Evolutionary conservation across 805 yeast species (phyloP).

Genomic region (Starmerella lactis-condensi): DNA sequence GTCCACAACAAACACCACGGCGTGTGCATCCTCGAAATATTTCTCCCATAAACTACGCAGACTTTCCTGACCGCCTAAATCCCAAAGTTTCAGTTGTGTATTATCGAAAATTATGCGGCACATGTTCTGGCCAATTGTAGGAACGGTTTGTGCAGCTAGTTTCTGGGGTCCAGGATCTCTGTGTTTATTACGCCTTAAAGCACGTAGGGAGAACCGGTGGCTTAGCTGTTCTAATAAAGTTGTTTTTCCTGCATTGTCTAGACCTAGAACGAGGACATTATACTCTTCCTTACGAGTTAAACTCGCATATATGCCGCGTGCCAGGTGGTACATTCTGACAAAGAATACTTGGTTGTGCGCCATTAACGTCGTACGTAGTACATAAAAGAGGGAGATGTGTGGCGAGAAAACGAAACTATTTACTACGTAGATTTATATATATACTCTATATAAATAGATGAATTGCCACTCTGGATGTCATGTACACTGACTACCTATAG

Average conservation of each 20-base stretch:
- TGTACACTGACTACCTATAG: too few relatives aligned
- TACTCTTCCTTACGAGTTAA: slow-evolving; percentile 50
- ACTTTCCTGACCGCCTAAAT: slow-evolving; percentile 86
- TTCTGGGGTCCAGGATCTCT: slow-evolving; percentile 8
- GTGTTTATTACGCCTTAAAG: slow-evolving; percentile 20
- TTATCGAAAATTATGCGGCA: slow-evolving; percentile 26
- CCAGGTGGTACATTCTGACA: slow-evolving; percentile 51
- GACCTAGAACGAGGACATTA: slow-evolving; percentile 63
- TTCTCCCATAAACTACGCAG: slow-evolving; percentile 72
- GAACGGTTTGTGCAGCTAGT: slow-evolving; percentile 37
- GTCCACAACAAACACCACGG: slow-evolving; percentile 80
- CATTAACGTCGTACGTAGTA: too few relatives aligned
- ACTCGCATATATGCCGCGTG: slow-evolving; percentile 39
- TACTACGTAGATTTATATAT: too few relatives aligned
- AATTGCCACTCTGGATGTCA: too few relatives aligned
- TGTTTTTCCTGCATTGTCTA: slow-evolving; percentile 94
- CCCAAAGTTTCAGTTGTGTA: slow-evolving; percentile 64
- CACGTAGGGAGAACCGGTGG: slow-evolving; percentile 31
- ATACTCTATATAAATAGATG: too few relatives aligned
- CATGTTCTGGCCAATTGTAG: slow-evolving; percentile 86
- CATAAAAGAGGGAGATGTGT: too few relatives aligned
- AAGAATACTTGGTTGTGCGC: not conserved
- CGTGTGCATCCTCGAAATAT: slow-evolving; percentile 74
- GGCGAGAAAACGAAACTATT: too few relatives aligned
- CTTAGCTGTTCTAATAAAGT: slow-evolving; percentile 54